A percentile compares a stretch with the other conserved stretches of the same genome.
These are phyloP conservation scores for Fonsecaea nubica DNA, from an alignment of 2,329 filamentous ascomycete genomes.

Conservation along the genomic window DNA sequence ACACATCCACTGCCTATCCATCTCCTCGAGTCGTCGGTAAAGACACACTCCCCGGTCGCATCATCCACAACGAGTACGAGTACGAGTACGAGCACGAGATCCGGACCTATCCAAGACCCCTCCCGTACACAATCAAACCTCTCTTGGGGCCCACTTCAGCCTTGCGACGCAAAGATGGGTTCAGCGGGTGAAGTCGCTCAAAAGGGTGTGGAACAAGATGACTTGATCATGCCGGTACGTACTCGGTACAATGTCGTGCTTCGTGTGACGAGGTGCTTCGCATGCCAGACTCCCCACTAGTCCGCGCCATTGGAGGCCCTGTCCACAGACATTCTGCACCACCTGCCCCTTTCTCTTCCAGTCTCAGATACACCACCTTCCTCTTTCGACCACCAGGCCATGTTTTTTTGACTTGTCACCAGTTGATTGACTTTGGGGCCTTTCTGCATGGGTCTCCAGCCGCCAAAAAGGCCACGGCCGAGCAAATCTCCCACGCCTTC, in stretches of 20 bases:
- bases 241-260: not conserved
- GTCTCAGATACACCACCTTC: constrained; percentile 16
- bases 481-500: constrained; percentile 78
- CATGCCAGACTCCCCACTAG: not conserved
- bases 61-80: not conserved
- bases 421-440: constrained; percentile 80
- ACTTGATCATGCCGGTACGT: constrained; percentile 52
- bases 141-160: constrained; percentile 28
- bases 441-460: constrained; percentile 70
- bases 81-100: not conserved
- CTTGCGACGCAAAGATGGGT: constrained; percentile 39
- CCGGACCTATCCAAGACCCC: not conserved
- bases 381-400: constrained; percentile 10
- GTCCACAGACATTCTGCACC: constrained; percentile 3
- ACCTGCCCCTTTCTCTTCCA: constrained; percentile 11
- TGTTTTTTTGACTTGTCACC: not conserved
- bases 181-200: constrained; percentile 19
- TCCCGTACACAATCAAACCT: not conserved
- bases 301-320: not conserved
- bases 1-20: not conserved
- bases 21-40: not conserved
- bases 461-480: constrained; percentile 69
- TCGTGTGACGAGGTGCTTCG: no score
- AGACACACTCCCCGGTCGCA: not conserved
- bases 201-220: constrained; percentile 51